phyloP scores from a whole-genome alignment of 345 rosid species.

The Salix caprea region DNA sequence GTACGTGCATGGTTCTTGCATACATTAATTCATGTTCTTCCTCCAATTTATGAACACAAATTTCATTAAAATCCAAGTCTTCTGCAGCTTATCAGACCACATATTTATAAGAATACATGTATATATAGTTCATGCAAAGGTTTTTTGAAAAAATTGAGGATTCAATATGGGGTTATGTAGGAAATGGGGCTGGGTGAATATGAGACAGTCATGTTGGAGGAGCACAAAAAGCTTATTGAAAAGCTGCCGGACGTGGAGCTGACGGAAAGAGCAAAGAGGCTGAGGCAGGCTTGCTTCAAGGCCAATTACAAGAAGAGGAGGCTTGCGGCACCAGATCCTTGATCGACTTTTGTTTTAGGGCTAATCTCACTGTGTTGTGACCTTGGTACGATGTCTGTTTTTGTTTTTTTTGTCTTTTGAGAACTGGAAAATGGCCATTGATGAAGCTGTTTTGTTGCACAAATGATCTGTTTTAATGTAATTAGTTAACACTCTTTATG shows the following conservation, averaged over 20 bases:
- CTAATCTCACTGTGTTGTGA: not conserved
- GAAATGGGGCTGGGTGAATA: slow-evolving; percentile 36
- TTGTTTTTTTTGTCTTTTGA: too few species aligned
- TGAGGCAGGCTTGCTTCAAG: slow-evolving; percentile 63
- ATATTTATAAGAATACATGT: too few species aligned
- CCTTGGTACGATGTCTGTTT: too few species aligned
- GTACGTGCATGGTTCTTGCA: slow-evolving; percentile 17
- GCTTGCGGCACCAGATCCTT: slow-evolving; percentile 11
- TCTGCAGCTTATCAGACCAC: too few species aligned
- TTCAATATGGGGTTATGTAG: slow-evolving; percentile 8
- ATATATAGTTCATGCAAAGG: too few species aligned
- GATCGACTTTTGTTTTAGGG: not conserved
- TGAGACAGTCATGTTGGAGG: slow-evolving; percentile 44
- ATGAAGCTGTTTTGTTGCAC: too few species aligned
- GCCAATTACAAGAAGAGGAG: slow-evolving; percentile 56
- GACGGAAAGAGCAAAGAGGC: slow-evolving; percentile 43
- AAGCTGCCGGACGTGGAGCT: slow-evolving; percentile 44
- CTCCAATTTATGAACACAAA: not conserved
- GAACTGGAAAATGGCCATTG: too few species aligned
- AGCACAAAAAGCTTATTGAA: slow-evolving; percentile 41
- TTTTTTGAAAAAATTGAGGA: not conserved
- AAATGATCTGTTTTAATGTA: too few species aligned
- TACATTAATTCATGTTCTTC: not conserved
- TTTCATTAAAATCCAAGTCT: too few species aligned
- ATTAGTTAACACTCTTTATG: too few species aligned